Percentiles rank a stretch among this genome's conserved stretches.
Evolutionary conservation across 1,284 basidiomycete species (phyloP).

Genomic region (Hymenochaete sp.): DNA sequence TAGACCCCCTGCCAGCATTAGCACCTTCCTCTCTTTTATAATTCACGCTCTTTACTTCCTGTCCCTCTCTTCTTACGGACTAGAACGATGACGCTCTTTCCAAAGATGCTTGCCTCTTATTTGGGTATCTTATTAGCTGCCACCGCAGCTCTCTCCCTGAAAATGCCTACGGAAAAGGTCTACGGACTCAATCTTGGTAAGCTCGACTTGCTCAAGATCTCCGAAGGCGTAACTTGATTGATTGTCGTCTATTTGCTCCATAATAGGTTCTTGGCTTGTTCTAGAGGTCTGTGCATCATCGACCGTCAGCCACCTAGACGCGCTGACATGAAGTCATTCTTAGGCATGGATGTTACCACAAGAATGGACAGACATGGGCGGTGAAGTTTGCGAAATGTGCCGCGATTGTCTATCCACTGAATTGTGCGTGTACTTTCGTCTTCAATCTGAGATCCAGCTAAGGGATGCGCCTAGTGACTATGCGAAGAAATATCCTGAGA

Average conservation of each 20-base stretch:
- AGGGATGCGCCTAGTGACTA: slow-evolving; percentile 36
- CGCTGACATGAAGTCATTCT: not conserved
- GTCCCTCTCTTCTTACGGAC: not conserved
- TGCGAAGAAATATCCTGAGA: slow-evolving; percentile 47
- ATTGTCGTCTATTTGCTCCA: not conserved
- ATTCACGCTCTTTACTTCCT: too few relatives aligned
- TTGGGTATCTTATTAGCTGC: too few relatives aligned
- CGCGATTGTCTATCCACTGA: slow-evolving; percentile 49
- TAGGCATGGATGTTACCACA: slow-evolving; percentile 58
- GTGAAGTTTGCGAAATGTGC: slow-evolving; percentile 44
- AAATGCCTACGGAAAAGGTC: slow-evolving; percentile 32
- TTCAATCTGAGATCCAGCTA: not conserved
- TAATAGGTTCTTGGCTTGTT: slow-evolving; percentile 36
- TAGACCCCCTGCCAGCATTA: too few relatives aligned
- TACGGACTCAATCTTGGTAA: slow-evolving; percentile 61
- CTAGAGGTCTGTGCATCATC: slow-evolving; percentile 29
- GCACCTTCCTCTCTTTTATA: too few relatives aligned
- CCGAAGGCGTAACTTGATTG: not conserved
- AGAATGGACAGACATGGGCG: slow-evolving; percentile 64
- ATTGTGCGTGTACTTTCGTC: slow-evolving; percentile 38
- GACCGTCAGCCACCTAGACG: not conserved
- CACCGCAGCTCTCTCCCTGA: not conserved
- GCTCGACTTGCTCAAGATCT: slow-evolving; percentile 33
- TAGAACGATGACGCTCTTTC: not conserved
- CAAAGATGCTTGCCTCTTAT: too few relatives aligned